Base-by-base conservation (phyloP, 176 grass and related monocot species). In the Raddia distichophylla region DNA sequence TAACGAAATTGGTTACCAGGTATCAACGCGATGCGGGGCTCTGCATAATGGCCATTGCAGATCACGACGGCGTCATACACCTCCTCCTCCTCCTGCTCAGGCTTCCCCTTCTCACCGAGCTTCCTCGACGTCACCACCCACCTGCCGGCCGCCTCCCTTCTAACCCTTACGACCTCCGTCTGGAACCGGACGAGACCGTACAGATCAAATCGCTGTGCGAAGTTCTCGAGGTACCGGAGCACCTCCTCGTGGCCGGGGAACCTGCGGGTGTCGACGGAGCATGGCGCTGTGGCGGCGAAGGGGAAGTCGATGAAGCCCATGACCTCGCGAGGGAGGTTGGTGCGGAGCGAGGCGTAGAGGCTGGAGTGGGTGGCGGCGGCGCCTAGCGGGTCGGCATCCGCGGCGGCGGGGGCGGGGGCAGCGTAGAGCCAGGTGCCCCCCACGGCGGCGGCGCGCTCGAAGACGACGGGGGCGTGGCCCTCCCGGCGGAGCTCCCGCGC, bases 301-400 rank as follows among this genome's bases (percentile, higher is more conserved):
- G 96, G 96, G 79, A 91, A 98, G 75, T 98, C 96, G 16, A 91
- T 78, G 78, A 93, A 98, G 19, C 90, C 90, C 96, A 98, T 98
- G 60, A 34, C 50, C 88, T 98, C 96, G 12, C 90, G 89, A 0
- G 96, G 88, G 10, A 98, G 86, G 72, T 95, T 98, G 53, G 96
- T 95, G 75, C 87, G 89, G 60, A 98, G 93, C 17, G 93, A 98
- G n/a, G 76, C 71, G 71, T 98, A 98, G 50, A 98, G 88, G 88
- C 93, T 98, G 64, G 88, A 89, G 64, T 90, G 82, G 72, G 91
- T 80, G 16, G 78, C 88, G 55, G 90, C 71, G 44, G 84, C 74
- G 81, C 88, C 78, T 14, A 95, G 82, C 77, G 86, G 84, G 73
- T 98, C 92, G 49, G 86, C 81, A 22, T 61, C 47, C 4, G 86